A percentile compares a stretch with the other conserved stretches of the same genome.
Evolutionary conservation across 805 yeast genomes (phyloP).

Genomic region (Candida boidinii): DNA sequence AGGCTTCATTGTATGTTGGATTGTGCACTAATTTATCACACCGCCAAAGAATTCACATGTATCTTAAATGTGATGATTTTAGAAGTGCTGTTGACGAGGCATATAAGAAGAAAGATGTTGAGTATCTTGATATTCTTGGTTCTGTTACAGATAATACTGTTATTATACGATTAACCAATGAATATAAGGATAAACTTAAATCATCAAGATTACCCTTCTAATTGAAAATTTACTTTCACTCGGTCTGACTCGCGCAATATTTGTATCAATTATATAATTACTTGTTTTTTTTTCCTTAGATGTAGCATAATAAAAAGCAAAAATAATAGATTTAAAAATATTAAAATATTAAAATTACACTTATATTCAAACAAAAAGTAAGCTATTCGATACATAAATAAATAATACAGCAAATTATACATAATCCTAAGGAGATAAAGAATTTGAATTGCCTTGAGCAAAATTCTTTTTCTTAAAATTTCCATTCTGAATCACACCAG

Average conservation of each 20-base stretch:
- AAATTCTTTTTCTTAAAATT: constrained; percentile 13
- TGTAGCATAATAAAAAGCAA: no score
- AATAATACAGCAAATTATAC: no score
- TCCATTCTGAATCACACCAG: constrained; percentile 39
- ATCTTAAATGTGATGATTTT: constrained; percentile 42
- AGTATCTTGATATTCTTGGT: constrained; percentile 19
- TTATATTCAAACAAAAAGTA: no score
- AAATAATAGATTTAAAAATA: no score
- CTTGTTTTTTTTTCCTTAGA: no score
- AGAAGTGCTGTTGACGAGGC: constrained; percentile 44
- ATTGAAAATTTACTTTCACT: no score
- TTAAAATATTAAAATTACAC: no score
- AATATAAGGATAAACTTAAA: constrained; percentile 9
- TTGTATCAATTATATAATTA: no score
- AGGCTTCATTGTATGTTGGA: constrained; percentile 52
- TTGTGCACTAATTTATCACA: constrained; percentile 38
- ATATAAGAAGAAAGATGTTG: constrained; percentile 33
- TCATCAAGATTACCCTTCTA: no score
- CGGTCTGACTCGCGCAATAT: no score
- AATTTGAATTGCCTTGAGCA: constrained; percentile 8
- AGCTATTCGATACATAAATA: no score
- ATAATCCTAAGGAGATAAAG: no score
- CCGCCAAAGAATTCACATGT: constrained; percentile 41
- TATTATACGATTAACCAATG: constrained; percentile 13
- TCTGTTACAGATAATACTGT: constrained; percentile 13